Evolutionary conservation across 179 eudicot genomes (phyloP), one percentile per base, ranked within the genome.

Genomic region (Actinidia arguta): DNA sequence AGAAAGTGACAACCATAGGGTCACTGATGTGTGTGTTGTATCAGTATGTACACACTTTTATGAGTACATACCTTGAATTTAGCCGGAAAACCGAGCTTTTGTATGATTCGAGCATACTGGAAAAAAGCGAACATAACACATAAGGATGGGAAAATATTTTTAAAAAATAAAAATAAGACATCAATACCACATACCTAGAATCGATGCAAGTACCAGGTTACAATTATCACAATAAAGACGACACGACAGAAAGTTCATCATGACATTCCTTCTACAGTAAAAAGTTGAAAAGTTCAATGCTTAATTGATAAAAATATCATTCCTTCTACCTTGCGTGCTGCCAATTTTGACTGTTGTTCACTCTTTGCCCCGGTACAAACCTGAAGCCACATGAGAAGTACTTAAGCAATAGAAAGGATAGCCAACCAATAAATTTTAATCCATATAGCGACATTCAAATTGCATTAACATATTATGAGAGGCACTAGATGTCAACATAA

Each of bases 331-430:
- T 89, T 90, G 68, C 91, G 75, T 18, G 93, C 91, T 3, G 91
- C 93, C 81, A 90, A 78, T 68, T 87, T 90, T 54, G 93, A 90
- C 70, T 88, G 91, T n/a, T 88, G 86, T 77, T 90, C 93, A 82
- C 93, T 90, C 76, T 90, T 90, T 62, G 93, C 93, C 67, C 93
- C 93, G 13, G 93, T 90, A 77, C 93, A 88, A 82, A 86, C 89
- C 89, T 86, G 85, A n/a, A 51, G 50, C 48, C 8, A 46, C 25
- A 55, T 75, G 59, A 78, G 10, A 51, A n/a, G 22, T 64, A 74
- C 16, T 68, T n/a, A 79, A 70, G 48, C 63, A 71, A 78, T n/a
- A 59, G 61, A 42, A 71, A 72, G 48, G 48, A 71, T 4, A 61
- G 48, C 44, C 73, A 79, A 52, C 71, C 62, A 50, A 52, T 54